Percentiles rank a stretch among this genome's conserved stretches.
phyloP scores from a whole-genome alignment of 169 alveolate genomes.

The Plasmodium coatneyi region DNA sequence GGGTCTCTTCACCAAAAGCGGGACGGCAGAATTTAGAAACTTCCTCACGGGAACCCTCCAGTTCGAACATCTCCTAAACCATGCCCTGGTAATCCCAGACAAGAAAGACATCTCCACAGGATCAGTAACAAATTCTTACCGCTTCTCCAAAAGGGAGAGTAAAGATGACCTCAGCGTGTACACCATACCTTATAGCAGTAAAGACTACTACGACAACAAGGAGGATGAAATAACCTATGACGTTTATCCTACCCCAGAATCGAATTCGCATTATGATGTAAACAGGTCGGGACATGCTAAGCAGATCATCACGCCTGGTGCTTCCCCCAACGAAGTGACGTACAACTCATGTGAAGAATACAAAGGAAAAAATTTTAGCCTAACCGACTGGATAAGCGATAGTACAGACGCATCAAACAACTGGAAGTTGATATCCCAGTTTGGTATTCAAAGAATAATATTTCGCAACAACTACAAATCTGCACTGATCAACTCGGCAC shows the following conservation, averaged over 20 bases:
- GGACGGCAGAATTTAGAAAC: slow-evolving; percentile 49
- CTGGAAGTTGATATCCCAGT: slow-evolving; percentile 50
- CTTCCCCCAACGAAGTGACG: background rate
- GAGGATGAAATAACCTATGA: slow-evolving; percentile 3
- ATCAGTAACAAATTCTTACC: slow-evolving; percentile 19
- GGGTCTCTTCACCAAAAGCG: slow-evolving; percentile 57
- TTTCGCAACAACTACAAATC: slow-evolving; percentile 15
- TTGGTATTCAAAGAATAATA: slow-evolving; percentile 28
- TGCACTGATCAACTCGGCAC: background rate
- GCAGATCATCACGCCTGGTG: background rate
- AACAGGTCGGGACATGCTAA: background rate
- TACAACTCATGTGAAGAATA: slow-evolving; percentile 4
- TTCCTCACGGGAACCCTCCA: slow-evolving; percentile 44
- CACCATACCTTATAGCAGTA: slow-evolving; percentile 32
- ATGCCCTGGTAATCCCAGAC: background rate
- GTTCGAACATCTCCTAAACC: slow-evolving; percentile 18
- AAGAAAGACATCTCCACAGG: slow-evolving; percentile 25
- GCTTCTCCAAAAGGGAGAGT: slow-evolving; percentile 28
- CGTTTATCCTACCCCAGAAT: slow-evolving; percentile 67
- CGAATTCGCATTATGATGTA: slow-evolving; percentile 24
- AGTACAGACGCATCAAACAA: background rate
- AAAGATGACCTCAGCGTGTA: slow-evolving; percentile 61
- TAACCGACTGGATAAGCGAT: slow-evolving; percentile 27
- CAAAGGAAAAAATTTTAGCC: background rate
- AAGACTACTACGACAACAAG: slow-evolving; percentile 14